A percentile compares a stretch with the other conserved stretches of the same genome.
These are phyloP conservation scores for Cochlearia excelsa DNA, from an alignment of 345 rosid genomes.

Conservation along the genomic window DNA sequence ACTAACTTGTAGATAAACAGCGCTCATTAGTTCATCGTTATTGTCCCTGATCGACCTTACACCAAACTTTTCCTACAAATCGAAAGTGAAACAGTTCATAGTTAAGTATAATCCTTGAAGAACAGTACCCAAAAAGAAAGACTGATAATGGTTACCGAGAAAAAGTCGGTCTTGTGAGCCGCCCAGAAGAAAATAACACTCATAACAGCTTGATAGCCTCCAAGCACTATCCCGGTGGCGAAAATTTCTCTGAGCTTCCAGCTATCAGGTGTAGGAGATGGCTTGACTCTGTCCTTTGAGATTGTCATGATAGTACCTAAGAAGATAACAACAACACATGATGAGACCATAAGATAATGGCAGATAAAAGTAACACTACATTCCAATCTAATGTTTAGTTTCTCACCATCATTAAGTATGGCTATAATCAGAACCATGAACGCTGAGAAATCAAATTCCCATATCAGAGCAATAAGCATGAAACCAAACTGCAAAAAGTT, in stretches of 20 bases:
- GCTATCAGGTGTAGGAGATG: slow-evolving; percentile 93
- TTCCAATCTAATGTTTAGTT: not conserved
- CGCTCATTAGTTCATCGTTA: slow-evolving; percentile 45
- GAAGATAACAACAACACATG: slow-evolving; percentile 4
- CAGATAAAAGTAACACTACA: not conserved
- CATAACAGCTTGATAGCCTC: slow-evolving; percentile 82
- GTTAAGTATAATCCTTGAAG: not conserved
- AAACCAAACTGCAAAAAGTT: slow-evolving; percentile 39
- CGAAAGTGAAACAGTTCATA: slow-evolving; percentile 1
- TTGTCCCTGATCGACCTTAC: slow-evolving; percentile 42
- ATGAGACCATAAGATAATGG: slow-evolving; percentile 10
- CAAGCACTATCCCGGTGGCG: slow-evolving; percentile 80
- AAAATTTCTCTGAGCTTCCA: slow-evolving; percentile 93
- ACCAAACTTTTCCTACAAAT: slow-evolving; percentile 60
- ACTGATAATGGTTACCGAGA: slow-evolving; percentile 39
- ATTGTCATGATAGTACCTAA: slow-evolving; percentile 96
- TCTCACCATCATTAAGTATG: slow-evolving; percentile 86
- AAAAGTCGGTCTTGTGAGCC: slow-evolving; percentile 51
- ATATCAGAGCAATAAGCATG: slow-evolving; percentile 46
- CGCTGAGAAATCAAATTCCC: slow-evolving; percentile 53
- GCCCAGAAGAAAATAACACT: slow-evolving; percentile 90
- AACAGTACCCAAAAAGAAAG: not conserved
- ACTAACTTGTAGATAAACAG: slow-evolving; percentile 62
- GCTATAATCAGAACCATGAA: slow-evolving; percentile 97
- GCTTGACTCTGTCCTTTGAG: slow-evolving; percentile 93